phyloP scores from a whole-genome alignment of 345 rosid genomes.

The Gossypium arboreum region DNA sequence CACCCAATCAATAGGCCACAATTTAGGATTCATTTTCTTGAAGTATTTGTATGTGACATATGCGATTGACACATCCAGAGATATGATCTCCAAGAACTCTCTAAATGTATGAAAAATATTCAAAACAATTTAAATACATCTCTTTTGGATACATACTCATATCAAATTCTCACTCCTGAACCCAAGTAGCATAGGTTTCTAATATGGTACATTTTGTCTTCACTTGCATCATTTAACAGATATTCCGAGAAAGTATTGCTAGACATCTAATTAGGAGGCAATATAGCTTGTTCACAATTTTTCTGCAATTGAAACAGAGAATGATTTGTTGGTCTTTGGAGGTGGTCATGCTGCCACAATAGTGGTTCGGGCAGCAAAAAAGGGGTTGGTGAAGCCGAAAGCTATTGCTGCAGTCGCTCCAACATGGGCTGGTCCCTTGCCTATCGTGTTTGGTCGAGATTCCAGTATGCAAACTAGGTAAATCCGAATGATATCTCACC shows the following conservation, averaged over 20 bases:
- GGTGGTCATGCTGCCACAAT: constrained; percentile 91
- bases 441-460: constrained; percentile 88
- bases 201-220: neutral
- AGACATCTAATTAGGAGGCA: neutral
- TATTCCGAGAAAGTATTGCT: neutral
- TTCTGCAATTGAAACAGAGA: constrained; percentile 33
- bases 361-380: constrained; percentile 60
- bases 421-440: constrained; percentile 94
- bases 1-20: no score
- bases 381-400: constrained; percentile 70
- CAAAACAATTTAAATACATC: no score
- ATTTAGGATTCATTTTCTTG: no score
- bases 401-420: constrained; percentile 91
- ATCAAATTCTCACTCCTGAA: no score
- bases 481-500: neutral
- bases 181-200: no score
- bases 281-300: constrained; percentile 17
- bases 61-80: no score
- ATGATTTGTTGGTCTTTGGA: constrained; percentile 64
- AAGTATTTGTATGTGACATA: no score
- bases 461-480: constrained; percentile 83
- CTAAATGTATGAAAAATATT: no score
- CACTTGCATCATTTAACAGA: neutral
- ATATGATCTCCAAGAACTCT: no score
- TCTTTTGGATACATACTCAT: no score